Conservation (phyloP, 768 basidiomycete genomes). For the Tulasnella sp. region DNA sequence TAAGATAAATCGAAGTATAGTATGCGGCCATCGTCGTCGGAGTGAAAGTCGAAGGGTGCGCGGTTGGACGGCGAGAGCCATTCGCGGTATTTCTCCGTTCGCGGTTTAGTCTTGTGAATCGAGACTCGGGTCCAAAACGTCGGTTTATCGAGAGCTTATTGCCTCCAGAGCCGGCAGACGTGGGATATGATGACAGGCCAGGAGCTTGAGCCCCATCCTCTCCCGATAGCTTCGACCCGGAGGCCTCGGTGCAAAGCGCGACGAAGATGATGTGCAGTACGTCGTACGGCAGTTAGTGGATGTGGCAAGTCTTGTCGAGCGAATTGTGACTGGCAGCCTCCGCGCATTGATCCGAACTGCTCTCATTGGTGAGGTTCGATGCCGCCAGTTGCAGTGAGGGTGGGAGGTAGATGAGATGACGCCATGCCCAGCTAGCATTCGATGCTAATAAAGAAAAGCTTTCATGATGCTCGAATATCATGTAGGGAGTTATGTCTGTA, state of each 20-base stretch:
- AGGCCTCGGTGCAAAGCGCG: neutral
- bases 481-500: no score
- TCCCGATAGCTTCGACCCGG: neutral
- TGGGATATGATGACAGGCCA: neutral
- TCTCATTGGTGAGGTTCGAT: no score
- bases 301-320: no score
- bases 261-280: neutral
- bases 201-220: neutral
- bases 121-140: neutral
- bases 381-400: no score
- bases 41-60: neutral
- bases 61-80: neutral
- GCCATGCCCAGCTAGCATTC: no score
- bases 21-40: no score
- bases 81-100: neutral
- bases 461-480: no score
- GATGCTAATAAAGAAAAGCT: no score
- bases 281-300: neutral
- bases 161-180: neutral
- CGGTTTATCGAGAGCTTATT: conserved; percentile 24
- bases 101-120: neutral
- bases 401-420: no score
- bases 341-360: no score
- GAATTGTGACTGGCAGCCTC: no score
- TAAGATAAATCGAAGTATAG: no score